Base-by-base conservation (phyloP, 805 yeast species). In the Starmerella powellii region DNA sequence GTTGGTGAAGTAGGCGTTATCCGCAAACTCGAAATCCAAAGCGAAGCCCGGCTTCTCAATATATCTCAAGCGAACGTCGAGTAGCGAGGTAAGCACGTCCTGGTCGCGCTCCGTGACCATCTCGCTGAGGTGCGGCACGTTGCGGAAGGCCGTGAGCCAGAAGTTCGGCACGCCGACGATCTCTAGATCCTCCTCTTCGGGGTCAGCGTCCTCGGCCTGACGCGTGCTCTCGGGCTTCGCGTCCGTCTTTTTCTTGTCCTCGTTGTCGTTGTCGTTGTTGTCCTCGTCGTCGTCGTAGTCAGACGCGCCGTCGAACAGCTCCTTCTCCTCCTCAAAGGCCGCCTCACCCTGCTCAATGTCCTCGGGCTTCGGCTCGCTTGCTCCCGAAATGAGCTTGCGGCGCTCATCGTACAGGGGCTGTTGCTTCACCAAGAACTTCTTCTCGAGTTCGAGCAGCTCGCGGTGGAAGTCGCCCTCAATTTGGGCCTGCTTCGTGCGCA, bases 71-170 rank as follows among this genome's bases (percentile, higher is more conserved):
- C 77, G 75, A 50, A 91, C 70, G 60, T 91, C 85, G 26, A 59
- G 60, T 56, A 91, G 71, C 56, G 66, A 65, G 47, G 72, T 69
- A 52, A 91, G 72, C 6, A 86, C 88, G 57, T 83, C 95, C 38
- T 80, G 73, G 63, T 91, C 98, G 57, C 94, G 75, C 42, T 85
- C 95, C 34, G 91, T 76, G 54, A 91, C 82, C 50, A 84, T 76
- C 48, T 86, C 93, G 27, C 85, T 73, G 37, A 87, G 75, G 23
- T 82, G 76, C 23, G 77, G 74, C 54, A 91, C 68, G 65, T 87
- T 91, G 62, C 81, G 88, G 63, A 91, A 68, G 5, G 97, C 94
- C 16, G 97, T 91, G 56, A 88, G 71, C 98, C 98, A 91, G 70
- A 91, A 91, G 37, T 81, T 77, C 44, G 98, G 97, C 52, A 91